Evolutionary conservation across 176 grass and related monocot genomes (phyloP).

Genomic region (Oryza australiensis): DNA sequence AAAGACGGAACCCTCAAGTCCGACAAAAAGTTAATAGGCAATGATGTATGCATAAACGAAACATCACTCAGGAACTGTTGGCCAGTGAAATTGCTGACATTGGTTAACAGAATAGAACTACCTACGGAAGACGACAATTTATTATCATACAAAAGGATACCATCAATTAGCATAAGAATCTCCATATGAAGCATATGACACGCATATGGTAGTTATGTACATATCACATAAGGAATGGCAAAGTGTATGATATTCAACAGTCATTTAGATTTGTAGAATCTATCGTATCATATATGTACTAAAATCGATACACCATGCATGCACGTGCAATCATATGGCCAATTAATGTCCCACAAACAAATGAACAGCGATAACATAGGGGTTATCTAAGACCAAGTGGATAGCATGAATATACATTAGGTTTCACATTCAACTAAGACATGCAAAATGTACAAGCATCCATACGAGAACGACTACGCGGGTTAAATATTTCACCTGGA

Average conservation of each 20-base stretch:
- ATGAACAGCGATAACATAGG: not conserved
- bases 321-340: not conserved
- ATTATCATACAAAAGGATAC: not conserved
- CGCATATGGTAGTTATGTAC: not conserved
- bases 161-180: not conserved
- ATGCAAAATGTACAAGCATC: conserved; percentile 5
- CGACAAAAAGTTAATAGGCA: not conserved
- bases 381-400: not conserved
- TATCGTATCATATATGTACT: not conserved
- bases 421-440: not conserved
- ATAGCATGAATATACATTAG: conserved; percentile 12
- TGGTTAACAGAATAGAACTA: not conserved
- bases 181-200: not conserved
- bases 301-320: not conserved
- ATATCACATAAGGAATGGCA: not conserved
- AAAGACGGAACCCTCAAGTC: not conserved
- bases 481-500: conserved; percentile 46
- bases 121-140: not conserved
- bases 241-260: not conserved
- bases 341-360: not conserved
- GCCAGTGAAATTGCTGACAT: not conserved
- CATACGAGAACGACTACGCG: not conserved
- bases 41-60: conserved; percentile 9
- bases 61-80: not conserved
- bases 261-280: not conserved